Percentiles rank a stretch among this genome's conserved stretches.
phyloP scores from a whole-genome alignment of 2,329 filamentous ascomycete species.

The Massarina eburnea region DNA sequence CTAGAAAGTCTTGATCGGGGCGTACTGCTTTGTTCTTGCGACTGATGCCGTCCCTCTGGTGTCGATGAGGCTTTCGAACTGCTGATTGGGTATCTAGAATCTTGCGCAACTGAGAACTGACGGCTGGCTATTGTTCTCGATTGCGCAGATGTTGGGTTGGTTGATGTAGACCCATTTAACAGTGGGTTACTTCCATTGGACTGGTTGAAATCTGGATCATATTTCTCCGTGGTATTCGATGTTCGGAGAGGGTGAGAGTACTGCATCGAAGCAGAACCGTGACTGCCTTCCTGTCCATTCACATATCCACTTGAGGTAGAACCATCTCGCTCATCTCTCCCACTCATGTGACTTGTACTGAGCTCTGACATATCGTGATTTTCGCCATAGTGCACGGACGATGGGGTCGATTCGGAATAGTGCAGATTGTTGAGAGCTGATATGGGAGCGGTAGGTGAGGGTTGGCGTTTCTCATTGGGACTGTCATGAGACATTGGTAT shows the following conservation, averaged over 20 bases:
- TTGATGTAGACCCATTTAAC: slow-evolving; percentile 11
- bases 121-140: slow-evolving; percentile 14
- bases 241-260: slow-evolving; percentile 26
- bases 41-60: slow-evolving; percentile 28
- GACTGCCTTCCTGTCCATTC: slow-evolving; percentile 29
- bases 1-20: slow-evolving; percentile 22
- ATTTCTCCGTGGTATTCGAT: slow-evolving; percentile 15
- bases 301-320: slow-evolving; percentile 33
- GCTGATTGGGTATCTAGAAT: slow-evolving; percentile 23
- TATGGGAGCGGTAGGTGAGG: slow-evolving; percentile 27
- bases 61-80: slow-evolving; percentile 34
- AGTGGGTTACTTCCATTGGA: slow-evolving; percentile 12
- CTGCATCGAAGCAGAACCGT: slow-evolving; percentile 32
- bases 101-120: slow-evolving; percentile 22
- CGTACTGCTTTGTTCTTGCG: slow-evolving; percentile 19
- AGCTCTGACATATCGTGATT: slow-evolving; percentile 39
- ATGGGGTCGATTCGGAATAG: slow-evolving; percentile 44
- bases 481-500: slow-evolving; percentile 36
- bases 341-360: slow-evolving; percentile 34
- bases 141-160: slow-evolving; percentile 7
- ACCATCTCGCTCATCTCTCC: slow-evolving; percentile 33
- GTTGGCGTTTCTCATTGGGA: slow-evolving; percentile 36
- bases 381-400: slow-evolving; percentile 44
- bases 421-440: slow-evolving; percentile 39
- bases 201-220: slow-evolving; percentile 11